Conservation (phyloP, 164 flowering plant genomes). For the Stephania japonica region DNA sequence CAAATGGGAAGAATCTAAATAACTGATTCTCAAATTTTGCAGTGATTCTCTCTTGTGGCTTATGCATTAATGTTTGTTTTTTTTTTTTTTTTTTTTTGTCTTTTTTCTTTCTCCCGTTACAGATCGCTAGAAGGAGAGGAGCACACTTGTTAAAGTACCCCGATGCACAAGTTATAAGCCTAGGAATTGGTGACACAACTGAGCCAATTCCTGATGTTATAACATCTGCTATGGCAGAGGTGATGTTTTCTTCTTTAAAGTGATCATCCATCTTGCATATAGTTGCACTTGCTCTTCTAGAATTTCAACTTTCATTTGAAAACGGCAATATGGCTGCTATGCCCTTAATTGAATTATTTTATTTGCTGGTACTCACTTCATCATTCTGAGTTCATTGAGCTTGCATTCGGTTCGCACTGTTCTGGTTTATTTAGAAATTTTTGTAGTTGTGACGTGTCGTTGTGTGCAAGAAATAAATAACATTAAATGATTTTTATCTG, state of each 20-base stretch:
- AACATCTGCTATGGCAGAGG: slow-evolving; percentile 87
- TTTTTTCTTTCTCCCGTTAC: slow-evolving; percentile 3
- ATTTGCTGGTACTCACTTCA: background rate
- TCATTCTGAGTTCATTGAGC: background rate
- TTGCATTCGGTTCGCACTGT: background rate
- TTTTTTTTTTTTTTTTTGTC: background rate
- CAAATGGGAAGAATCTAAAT: background rate
- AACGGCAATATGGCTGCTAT: background rate
- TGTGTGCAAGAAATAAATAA: background rate
- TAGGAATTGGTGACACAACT: slow-evolving; percentile 94
- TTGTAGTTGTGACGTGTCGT: background rate
- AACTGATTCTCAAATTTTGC: background rate
- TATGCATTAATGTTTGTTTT: too few relatives aligned
- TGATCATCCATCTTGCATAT: background rate
- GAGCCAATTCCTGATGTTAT: slow-evolving; percentile 95
- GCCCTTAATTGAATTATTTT: background rate
- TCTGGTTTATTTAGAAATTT: background rate
- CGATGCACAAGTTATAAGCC: slow-evolving; percentile 83
- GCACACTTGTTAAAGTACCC: slow-evolving; percentile 78
- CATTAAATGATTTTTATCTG: background rate
- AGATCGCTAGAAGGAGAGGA: slow-evolving; percentile 80
- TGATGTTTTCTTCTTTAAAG: slow-evolving; percentile 13
- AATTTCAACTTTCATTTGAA: background rate
- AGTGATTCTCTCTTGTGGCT: background rate
- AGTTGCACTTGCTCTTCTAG: background rate